Conservation (phyloP, 1,139 yeast species). For the Candida dubliniensis region DNA sequence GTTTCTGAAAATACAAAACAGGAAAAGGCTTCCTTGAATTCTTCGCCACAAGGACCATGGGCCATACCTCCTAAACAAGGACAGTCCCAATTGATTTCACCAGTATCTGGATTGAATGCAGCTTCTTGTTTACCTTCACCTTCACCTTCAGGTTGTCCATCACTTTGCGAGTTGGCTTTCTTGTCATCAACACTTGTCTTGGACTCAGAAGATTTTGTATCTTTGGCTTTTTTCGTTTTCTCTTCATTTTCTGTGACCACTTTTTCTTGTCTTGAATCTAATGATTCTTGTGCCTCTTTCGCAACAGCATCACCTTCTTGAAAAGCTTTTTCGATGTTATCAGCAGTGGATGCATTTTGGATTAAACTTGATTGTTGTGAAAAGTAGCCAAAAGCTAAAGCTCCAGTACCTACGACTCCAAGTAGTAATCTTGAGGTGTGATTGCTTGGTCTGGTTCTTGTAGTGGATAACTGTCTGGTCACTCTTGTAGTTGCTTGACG, state of each 20-base stretch:
- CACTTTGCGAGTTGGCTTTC: slow-evolving; percentile 12
- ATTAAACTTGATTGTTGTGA: slow-evolving; percentile 4
- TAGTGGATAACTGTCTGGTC: slow-evolving; percentile 11
- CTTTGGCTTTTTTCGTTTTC: slow-evolving; percentile 11
- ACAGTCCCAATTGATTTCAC: slow-evolving; percentile 99
- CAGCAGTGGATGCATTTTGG: slow-evolving; percentile 10
- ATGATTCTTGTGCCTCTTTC: slow-evolving; percentile 4
- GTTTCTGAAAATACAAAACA: slow-evolving; percentile 94
- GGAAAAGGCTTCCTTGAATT: slow-evolving; percentile 92
- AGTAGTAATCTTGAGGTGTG: slow-evolving; percentile 7
- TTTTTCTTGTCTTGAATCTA: slow-evolving; percentile 6
- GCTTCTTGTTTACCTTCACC: slow-evolving; percentile 39
- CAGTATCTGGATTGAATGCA: slow-evolving; percentile 95
- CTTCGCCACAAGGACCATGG: slow-evolving; percentile 97
- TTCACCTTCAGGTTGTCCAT: slow-evolving; percentile 26
- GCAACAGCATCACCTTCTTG: slow-evolving; percentile 9
- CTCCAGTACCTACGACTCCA: slow-evolving; percentile 10
- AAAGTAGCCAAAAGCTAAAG: slow-evolving; percentile 11
- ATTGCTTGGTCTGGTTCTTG: slow-evolving; percentile 2
- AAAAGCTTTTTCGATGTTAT: slow-evolving; percentile 8
- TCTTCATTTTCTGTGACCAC: slow-evolving; percentile 14
- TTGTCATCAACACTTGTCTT: slow-evolving; percentile 1
- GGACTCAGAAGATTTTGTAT: slow-evolving; percentile 3
- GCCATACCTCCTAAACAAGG: slow-evolving; percentile 99
- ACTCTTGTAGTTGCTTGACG: slow-evolving; percentile 10